Evolutionary conservation across 2,329 filamentous ascomycete genomes (phyloP), one percentile per base, ranked within the genome.

Genomic region (Botrytis medusae): DNA sequence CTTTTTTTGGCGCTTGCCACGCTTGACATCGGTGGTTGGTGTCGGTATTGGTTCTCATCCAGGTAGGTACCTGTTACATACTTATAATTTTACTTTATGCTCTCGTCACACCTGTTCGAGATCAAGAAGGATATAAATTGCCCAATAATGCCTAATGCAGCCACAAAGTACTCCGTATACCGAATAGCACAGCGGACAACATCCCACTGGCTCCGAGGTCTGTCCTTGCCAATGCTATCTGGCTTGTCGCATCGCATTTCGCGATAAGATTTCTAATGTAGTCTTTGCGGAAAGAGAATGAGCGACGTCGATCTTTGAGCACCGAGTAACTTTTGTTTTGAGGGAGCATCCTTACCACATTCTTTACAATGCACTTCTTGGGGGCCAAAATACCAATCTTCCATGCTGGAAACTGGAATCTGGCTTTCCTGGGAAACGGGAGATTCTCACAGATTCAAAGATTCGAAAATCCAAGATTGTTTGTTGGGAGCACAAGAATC

Each of bases 81-180:
- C 20, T 51, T 29, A 37, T 10, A 20, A 40, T 62, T 44, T 63
- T 42, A 67, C 46, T 51, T 67, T 44, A 42, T 40, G 34, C 37
- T 71, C 60, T 71, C 42, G 69, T 71, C 69, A 71, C 69, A 71
- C 69, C 60, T 71, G 22, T 64, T 57, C 44, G 20, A 37, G 61
- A 29, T 63, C 44, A 44, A 34, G 51, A 63, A n/a, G 69, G 60
- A 37, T 29, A 40, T 42, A 62, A 51, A 67, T 71, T 71, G 69
- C 69, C 69, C 69, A 71, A 64, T 71, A 46, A 71, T 71, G 69
- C 69, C 69, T 71, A 44, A 71, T 71, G 57, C 69, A 71, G 69
- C 60, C 69, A 71, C 69, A 60, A 29, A 54, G 44, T 51, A 37
- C n/a, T 18, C 51, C 51, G 51, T 51, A 32, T 71, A 34, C 59